Evolutionary conservation across 805 yeast genomes (phyloP).

Genomic region (Spathaspora hagerdaliae): DNA sequence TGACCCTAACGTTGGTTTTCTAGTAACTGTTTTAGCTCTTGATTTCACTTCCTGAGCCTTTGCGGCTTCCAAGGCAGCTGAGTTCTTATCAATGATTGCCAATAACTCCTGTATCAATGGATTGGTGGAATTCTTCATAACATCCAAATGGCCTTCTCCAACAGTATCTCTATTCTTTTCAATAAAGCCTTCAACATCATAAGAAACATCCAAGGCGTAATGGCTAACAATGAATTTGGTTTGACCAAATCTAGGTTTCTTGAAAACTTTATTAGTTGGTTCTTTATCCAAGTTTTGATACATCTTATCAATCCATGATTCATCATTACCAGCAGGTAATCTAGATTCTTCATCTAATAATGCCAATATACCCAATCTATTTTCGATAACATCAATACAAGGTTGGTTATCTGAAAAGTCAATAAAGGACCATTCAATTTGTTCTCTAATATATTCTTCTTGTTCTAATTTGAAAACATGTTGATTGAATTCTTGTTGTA

Average conservation of each 20-base stretch:
- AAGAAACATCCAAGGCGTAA: constrained; percentile 90
- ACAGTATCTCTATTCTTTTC: constrained; percentile 98
- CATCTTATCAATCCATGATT: constrained; percentile 87
- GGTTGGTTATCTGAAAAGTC: constrained; percentile 97
- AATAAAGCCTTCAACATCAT: constrained; percentile 90
- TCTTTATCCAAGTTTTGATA: constrained; percentile 79
- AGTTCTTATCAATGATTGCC: constrained; percentile 56
- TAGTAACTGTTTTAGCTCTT: constrained; percentile 41
- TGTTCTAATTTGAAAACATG: constrained; percentile 96
- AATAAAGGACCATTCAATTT: constrained; percentile 94
- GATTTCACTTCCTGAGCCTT: constrained; percentile 25
- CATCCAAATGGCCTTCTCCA: constrained; percentile 91
- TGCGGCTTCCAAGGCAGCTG: constrained; percentile 45
- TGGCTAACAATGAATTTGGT: constrained; percentile 86
- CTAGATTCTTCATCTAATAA: constrained; percentile 93
- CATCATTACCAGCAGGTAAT: constrained; percentile 89
- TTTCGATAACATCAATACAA: constrained; percentile 88
- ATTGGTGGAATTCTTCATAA: constrained; percentile 66
- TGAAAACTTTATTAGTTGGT: constrained; percentile 72
- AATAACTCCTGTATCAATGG: constrained; percentile 62
- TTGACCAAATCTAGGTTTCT: constrained; percentile 92
- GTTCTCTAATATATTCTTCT: constrained; percentile 88
- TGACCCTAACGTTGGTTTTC: constrained; percentile 92
- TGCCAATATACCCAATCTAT: constrained; percentile 80
- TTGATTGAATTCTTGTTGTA: constrained; percentile 96